phyloP scores from a whole-genome alignment of 208 protist genomes.

The Eutreptiella sp. region DNA sequence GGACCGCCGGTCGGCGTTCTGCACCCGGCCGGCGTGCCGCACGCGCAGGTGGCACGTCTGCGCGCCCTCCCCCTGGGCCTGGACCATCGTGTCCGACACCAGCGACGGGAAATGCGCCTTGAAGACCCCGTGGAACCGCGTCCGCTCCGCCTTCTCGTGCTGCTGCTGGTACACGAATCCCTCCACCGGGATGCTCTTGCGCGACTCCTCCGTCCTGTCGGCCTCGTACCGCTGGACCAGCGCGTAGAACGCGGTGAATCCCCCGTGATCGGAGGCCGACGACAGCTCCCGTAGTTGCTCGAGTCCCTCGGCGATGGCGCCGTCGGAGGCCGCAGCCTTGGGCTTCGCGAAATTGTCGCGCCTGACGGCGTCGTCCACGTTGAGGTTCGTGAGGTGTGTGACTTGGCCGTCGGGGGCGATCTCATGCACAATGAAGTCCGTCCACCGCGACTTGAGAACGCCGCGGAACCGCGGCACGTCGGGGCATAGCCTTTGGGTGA shows the following conservation, averaged over 20 bases:
- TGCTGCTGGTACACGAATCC: too few relatives aligned
- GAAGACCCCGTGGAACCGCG: constrained; percentile 15
- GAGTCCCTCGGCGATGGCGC: too few relatives aligned
- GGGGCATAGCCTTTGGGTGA: constrained; percentile 24
- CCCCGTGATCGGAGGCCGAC: too few relatives aligned
- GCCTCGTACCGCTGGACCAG: too few relatives aligned
- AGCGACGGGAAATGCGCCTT: constrained; percentile 26
- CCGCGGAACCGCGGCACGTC: constrained; percentile 19
- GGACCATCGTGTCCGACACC: constrained; percentile 14
- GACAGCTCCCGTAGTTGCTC: too few relatives aligned
- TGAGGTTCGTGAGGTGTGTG: constrained; percentile 15
- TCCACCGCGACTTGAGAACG: constrained; percentile 40
- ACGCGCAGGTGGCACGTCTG: too few relatives aligned
- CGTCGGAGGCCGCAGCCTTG: background rate
- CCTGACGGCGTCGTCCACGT: too few relatives aligned
- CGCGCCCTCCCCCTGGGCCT: too few relatives aligned
- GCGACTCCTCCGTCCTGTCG: too few relatives aligned
- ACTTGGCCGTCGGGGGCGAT: constrained; percentile 26
- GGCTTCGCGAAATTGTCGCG: background rate
- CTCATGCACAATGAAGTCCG: constrained; percentile 47
- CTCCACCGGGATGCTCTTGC: too few relatives aligned
- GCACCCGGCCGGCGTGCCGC: too few relatives aligned
- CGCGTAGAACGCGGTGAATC: too few relatives aligned
- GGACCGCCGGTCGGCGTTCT: background rate
- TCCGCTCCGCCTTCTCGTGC: constrained; percentile 25